These are phyloP conservation scores for Globisporangium carolinianum DNA, from an alignment of 352 stramenopile genomes.

Conservation along the genomic window DNA sequence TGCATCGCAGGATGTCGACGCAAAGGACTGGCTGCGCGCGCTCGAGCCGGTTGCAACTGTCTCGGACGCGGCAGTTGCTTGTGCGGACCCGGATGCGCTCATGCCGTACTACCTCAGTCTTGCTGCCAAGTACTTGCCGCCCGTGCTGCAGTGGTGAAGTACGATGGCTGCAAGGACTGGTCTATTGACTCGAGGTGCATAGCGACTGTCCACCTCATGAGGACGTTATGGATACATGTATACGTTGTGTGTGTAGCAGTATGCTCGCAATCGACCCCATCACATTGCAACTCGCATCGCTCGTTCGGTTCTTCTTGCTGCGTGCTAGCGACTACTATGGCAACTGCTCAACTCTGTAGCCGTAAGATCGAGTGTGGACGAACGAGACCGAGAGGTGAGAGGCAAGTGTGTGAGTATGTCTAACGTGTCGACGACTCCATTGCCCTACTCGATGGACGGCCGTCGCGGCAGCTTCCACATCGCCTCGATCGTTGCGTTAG, in stretches of 20 bases:
- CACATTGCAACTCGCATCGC: no score
- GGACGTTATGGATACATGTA: no score
- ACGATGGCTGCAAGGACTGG: no score
- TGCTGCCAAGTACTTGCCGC: conserved; percentile 64
- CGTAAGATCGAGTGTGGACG: no score
- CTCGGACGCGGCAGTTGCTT: conserved; percentile 33
- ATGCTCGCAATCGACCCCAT: no score
- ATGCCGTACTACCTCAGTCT: conserved; percentile 67
- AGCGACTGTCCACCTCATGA: no score
- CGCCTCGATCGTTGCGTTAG: conserved; percentile 1
- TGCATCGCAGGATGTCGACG: conserved; percentile 38
- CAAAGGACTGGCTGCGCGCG: conserved; percentile 61
- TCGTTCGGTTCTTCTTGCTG: no score
- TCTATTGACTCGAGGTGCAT: no score
- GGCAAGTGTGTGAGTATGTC: background rate
- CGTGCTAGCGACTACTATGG: no score
- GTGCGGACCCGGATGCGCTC: conserved; percentile 23
- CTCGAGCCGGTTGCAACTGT: conserved; percentile 29
- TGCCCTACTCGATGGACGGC: conserved; percentile 14
- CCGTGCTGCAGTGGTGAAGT: conserved; percentile 64
- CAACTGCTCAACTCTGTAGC: no score
- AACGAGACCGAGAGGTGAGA: no score
- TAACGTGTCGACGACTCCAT: background rate
- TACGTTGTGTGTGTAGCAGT: no score
- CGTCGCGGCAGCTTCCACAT: conserved; percentile 42